Evolutionary conservation across 108 stramenopile genomes (phyloP), one percentile per base, ranked within the genome.

Genomic region (Cyclostephanos tholiformis): DNA sequence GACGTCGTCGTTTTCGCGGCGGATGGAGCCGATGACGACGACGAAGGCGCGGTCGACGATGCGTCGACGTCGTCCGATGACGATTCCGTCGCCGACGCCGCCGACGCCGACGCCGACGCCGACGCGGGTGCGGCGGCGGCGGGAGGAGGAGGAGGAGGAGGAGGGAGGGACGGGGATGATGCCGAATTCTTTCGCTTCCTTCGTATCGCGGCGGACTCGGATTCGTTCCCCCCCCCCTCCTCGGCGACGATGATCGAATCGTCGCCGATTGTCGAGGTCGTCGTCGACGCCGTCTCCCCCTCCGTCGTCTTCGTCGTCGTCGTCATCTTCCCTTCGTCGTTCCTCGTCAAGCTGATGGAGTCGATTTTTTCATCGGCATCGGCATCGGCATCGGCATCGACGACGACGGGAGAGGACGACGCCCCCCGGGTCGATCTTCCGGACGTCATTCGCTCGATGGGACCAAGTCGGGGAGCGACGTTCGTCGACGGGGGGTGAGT

Each of bases 1-100:
- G n/a, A n/a, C 52, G 58, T 70, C 16, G 14, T 30, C 66, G 52
- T 56, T 43, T 41, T 38, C 57, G 39, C 39, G 26, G 32, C 39
- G 52, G 68, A 25, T 5, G 50, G 16, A 2, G 9, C 59, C 59
- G 12, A 2, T 16, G 26, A 14, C 30, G 26, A 16, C 30, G 27
- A n/a, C 20, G 23, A 13, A 19, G 32, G 63, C 23, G n/a, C 13
- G 29, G 59, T 2, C 7, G 41, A 1, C 0, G 41, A 41, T 41
- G 6, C 41, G 1, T 1, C 41, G 41, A 41, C 41, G 9, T 46
- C 44, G 44, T 46, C 44, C 16, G 44, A 14, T 14, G 16, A 46
- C 44, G 44, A 46, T 32, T 2, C 32, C 41, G 4, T 12, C 16
- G 44, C 0, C 16, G 44, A 46, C 44, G 41, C 9, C 41, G 41